Evolutionary conservation across 306 rosid genomes (phyloP).

Genomic region (Rosa rugosa): DNA sequence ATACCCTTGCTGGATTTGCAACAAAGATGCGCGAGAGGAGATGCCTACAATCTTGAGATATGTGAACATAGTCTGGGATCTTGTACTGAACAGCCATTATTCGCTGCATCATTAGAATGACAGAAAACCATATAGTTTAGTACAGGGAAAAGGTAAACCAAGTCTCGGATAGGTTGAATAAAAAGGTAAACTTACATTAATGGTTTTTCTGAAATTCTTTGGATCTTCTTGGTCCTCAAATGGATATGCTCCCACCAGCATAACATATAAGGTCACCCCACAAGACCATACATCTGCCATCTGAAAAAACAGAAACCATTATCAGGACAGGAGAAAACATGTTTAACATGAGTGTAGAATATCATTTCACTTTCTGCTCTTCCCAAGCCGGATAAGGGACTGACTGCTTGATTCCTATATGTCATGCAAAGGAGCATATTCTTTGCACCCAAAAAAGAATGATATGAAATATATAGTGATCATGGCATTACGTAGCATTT

Average conservation of each 20-base stretch:
- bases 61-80: slow-evolving; percentile 89
- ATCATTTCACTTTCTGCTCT: not conserved
- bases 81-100: slow-evolving; percentile 86
- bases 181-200: slow-evolving; percentile 41
- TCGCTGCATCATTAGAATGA: slow-evolving; percentile 48
- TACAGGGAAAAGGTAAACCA: slow-evolving; percentile 3
- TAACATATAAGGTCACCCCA: slow-evolving; percentile 87
- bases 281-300: slow-evolving; percentile 93
- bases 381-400: not conserved
- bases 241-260: slow-evolving; percentile 93
- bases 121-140: slow-evolving; percentile 19
- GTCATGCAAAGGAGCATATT: not conserved
- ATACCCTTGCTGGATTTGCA: slow-evolving; percentile 64
- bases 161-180: slow-evolving; percentile 6
- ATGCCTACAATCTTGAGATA: slow-evolving; percentile 78
- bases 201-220: slow-evolving; percentile 85
- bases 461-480: not conserved
- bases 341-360: not conserved
- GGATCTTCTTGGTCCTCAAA: slow-evolving; percentile 88
- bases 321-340: slow-evolving; percentile 1
- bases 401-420: not conserved
- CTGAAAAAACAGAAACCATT: slow-evolving; percentile 38
- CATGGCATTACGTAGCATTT: not conserved
- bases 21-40: slow-evolving; percentile 79
- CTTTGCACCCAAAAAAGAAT: not conserved